phyloP scores from a whole-genome alignment of 805 yeast genomes.

The Metschnikowia hibisci region DNA sequence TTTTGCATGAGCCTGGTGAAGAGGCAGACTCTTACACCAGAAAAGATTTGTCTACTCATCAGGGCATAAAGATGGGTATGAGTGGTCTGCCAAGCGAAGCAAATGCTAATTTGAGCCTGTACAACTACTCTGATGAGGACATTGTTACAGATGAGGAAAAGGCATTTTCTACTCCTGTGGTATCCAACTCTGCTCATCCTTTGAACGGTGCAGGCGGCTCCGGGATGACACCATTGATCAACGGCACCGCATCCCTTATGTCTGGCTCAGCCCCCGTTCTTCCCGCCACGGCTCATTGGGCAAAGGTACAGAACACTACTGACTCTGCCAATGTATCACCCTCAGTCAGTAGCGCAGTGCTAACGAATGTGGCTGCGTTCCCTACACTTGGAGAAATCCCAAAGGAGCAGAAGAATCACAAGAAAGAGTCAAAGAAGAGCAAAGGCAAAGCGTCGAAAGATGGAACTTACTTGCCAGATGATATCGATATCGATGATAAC shows the following conservation, averaged over 20 bases:
- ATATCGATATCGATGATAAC: conserved; percentile 44
- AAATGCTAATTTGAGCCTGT: conserved; percentile 12
- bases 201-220: conserved; percentile 4
- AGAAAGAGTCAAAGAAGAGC: conserved; percentile 27
- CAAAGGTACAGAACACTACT: conserved; percentile 21
- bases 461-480: conserved; percentile 41
- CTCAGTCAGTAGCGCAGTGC: conserved; percentile 30
- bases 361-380: conserved; percentile 52
- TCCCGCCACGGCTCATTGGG: conserved; percentile 50
- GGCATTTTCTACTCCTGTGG: neutral
- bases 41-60: conserved; percentile 78
- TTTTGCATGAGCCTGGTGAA: conserved; percentile 98
- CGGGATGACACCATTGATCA: conserved; percentile 3
- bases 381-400: conserved; percentile 53
- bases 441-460: conserved; percentile 32
- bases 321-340: conserved; percentile 35
- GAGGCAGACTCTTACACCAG: conserved; percentile 96
- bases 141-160: conserved; percentile 11
- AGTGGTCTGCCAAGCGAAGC: conserved; percentile 26
- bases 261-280: conserved; percentile 40
- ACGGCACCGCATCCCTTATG: conserved; percentile 9
- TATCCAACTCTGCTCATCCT: conserved; percentile 2
- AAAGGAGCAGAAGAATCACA: conserved; percentile 33
- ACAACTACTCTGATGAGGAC: conserved; percentile 13
- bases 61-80: conserved; percentile 56